Evolutionary conservation across 148 eudicot genomes (phyloP).

Genomic region (Linanthus parryae): DNA sequence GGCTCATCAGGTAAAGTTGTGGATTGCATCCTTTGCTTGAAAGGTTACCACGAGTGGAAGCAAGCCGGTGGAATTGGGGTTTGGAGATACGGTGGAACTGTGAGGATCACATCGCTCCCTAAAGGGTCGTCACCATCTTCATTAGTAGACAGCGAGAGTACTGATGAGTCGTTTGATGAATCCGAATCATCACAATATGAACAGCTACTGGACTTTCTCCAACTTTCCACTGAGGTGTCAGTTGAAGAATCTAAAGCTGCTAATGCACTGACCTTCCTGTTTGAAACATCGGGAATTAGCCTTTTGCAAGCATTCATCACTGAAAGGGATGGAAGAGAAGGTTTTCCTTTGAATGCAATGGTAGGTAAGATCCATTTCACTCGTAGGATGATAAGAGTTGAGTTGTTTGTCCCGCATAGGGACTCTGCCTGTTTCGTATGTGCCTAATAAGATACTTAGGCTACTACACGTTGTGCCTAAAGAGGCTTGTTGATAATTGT

Average conservation of each 20-base stretch:
- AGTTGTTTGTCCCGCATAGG: too few species aligned
- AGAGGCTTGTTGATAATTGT: too few species aligned
- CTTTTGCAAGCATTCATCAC: conserved; percentile 61
- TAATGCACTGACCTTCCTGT: conserved; percentile 46
- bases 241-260: conserved; percentile 55
- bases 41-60: conserved; percentile 91
- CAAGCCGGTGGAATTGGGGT: conserved; percentile 92
- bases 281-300: conserved; percentile 58
- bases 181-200: conserved; percentile 70
- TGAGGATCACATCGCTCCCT: conserved; percentile 63
- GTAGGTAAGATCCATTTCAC: conserved; percentile 67
- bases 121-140: conserved; percentile 67
- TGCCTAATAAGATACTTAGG: too few species aligned
- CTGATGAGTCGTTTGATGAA: conserved; percentile 84
- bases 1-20: conserved; percentile 88
- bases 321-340: conserved; percentile 45
- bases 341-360: conserved; percentile 75
- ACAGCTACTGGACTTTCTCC: conserved; percentile 64
- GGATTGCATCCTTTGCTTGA: conserved; percentile 89
- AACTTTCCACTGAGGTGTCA: conserved; percentile 51
- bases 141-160: conserved; percentile 66
- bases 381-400: too few species aligned
- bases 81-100: conserved; percentile 96
- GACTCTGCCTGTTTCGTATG: too few species aligned
- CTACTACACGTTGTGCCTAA: too few species aligned